Percentiles rank a stretch among this genome's conserved stretches.
Evolutionary conservation across 345 rosid genomes (phyloP).

Genomic region (Syzygium oleosum): DNA sequence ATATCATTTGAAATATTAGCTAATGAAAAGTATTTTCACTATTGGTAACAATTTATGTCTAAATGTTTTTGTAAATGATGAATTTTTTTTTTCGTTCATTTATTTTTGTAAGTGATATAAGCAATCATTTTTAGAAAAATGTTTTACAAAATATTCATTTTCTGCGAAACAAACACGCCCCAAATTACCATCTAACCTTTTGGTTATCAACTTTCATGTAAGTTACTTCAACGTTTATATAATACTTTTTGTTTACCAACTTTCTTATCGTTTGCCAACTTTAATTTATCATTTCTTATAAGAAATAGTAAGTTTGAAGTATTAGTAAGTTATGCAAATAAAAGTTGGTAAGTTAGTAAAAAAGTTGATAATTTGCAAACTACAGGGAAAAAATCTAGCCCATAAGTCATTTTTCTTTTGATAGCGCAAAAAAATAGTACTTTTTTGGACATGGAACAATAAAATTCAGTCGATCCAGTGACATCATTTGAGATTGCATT

Average conservation of each 20-base stretch:
- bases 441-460: neutral
- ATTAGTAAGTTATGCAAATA: neutral
- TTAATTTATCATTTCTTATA: neutral
- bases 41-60: too few relatives aligned
- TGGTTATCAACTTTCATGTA: neutral
- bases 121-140: too few relatives aligned
- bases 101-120: too few relatives aligned
- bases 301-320: neutral
- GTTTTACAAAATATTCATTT: too few relatives aligned
- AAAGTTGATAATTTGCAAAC: neutral
- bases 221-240: neutral
- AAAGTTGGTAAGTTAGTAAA: neutral
- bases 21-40: too few relatives aligned
- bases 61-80: too few relatives aligned
- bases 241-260: neutral
- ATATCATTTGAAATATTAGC: too few relatives aligned
- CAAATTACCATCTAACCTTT: neutral
- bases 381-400: neutral
- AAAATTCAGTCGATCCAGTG: neutral
- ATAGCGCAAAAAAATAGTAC: neutral
- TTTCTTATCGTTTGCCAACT: neutral
- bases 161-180: too few relatives aligned
- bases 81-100: too few relatives aligned
- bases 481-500: neutral
- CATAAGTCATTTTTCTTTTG: neutral